A percentile compares a stretch with the other conserved stretches of the same genome.
Evolutionary conservation across 148 eudicot genomes (phyloP).

Genomic region (Dysphania ambrosioides): DNA sequence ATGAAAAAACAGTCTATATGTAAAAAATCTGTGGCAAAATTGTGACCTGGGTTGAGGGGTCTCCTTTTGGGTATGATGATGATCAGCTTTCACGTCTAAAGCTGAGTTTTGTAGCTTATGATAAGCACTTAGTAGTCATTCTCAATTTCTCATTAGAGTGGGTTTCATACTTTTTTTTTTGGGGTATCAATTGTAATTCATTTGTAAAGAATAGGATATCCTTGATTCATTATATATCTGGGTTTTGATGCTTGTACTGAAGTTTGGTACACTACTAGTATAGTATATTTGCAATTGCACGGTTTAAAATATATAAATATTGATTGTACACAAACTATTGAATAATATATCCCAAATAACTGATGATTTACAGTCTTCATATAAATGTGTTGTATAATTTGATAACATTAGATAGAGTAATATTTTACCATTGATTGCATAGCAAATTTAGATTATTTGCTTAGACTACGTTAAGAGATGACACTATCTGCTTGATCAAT

Average conservation of each 20-base stretch:
- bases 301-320: too few species aligned
- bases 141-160: constrained; percentile 9
- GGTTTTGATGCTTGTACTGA: constrained; percentile 11
- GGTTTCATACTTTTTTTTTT: constrained; percentile 13
- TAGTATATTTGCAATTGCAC: too few species aligned
- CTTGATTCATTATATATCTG: constrained; percentile 4
- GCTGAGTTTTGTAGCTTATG: constrained; percentile 13
- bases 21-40: neutral
- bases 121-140: constrained; percentile 3
- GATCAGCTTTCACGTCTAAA: constrained; percentile 10
- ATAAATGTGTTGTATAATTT: too few species aligned
- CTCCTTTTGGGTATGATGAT: neutral
- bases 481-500: too few species aligned
- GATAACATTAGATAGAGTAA: too few species aligned
- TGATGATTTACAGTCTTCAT: too few species aligned
- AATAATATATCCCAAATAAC: too few species aligned
- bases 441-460: too few species aligned
- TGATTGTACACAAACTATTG: too few species aligned
- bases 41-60: constrained; percentile 7
- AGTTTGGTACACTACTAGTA: too few species aligned
- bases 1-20: neutral
- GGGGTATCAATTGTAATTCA: constrained; percentile 22
- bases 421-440: too few species aligned
- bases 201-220: constrained; percentile 20
- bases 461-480: too few species aligned